phyloP scores from a whole-genome alignment of 371 early-diverging fungal species.

The Actinomucor elegans region DNA sequence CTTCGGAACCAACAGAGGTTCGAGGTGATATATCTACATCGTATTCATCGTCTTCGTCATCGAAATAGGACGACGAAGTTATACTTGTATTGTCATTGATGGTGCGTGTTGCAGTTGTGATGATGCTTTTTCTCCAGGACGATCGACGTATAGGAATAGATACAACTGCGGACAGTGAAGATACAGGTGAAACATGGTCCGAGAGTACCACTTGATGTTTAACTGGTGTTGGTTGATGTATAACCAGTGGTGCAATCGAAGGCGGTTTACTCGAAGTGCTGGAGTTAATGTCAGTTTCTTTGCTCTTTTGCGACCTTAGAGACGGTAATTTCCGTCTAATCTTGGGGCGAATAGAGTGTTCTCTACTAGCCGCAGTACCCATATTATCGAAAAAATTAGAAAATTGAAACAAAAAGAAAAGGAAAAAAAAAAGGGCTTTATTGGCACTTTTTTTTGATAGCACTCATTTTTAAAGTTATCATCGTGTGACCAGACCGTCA shows the following conservation, averaged over 20 bases:
- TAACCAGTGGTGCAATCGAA: too few species aligned
- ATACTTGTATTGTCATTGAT: slow-evolving; percentile 4
- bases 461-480: not conserved
- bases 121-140: slow-evolving; percentile 16
- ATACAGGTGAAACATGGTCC: slow-evolving; percentile 25
- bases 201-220: slow-evolving; percentile 26
- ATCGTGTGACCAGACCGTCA: not conserved
- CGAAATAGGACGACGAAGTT: slow-evolving; percentile 4
- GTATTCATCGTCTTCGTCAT: slow-evolving; percentile 17
- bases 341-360: slow-evolving; percentile 5
- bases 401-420: not conserved
- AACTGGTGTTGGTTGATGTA: slow-evolving; percentile 1
- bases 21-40: slow-evolving; percentile 9
- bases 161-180: slow-evolving; percentile 16
- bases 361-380: slow-evolving; percentile 20
- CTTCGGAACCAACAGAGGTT: slow-evolving; percentile 15
- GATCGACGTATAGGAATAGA: slow-evolving; percentile 8
- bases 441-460: not conserved
- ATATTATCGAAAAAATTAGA: slow-evolving; percentile 1
- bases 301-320: slow-evolving; percentile 4
- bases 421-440: not conserved
- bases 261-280: not conserved
- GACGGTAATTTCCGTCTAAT: slow-evolving; percentile 14
- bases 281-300: not conserved
- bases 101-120: not conserved